Base-by-base conservation (phyloP, 768 basidiomycete genomes). In the Lepiota brunneoincarnata region DNA sequence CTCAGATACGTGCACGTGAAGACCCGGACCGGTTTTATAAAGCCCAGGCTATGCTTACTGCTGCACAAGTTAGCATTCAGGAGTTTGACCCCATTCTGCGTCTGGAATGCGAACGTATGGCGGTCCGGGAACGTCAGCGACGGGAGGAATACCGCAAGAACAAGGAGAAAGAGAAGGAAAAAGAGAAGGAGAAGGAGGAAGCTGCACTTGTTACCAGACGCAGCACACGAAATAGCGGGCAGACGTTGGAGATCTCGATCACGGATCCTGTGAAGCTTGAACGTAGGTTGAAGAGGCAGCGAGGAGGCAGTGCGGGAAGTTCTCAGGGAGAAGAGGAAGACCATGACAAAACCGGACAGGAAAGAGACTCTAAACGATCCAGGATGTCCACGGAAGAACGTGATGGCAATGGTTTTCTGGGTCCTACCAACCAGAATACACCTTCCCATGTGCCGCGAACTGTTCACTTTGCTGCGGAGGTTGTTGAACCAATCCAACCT, bases 41-140 rank as follows among this genome's bases (percentile, higher is more conserved):
- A 58, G 91, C 96, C 0, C 88, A 92, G 57, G 87, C 91, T 36
- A 92, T 99, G 92, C 82, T 86, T 58, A 92, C 84, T 20, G 88
- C 91, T 15, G 78, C 91, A 1, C 78, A 97, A 64, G 87, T 95
- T 59, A 87, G 90, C 73, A 82, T 93, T 51, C 83, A 89, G 61
- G 89, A 91, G 63, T 92, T 94, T 61, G 94, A 96, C 63, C 77
- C 80, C 0, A 77, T 81, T 49, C 88, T 97, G 67, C 74, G 76
- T 47, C 54, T 84, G 24, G 96, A 98, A 67, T 98, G 95, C 67
- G 86, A 89, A 65, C 78, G 90, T 58, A 94, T 95, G 90, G 89
- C 91, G 12, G 77, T 69, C 36, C 75, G 86, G 48, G 90, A 95
- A 65, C 72, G 83, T 55, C 81, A 84, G 70, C 75, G 89, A 60